Conservation (phyloP, 345 rosid genomes). For the Geranium brycei region DNA sequence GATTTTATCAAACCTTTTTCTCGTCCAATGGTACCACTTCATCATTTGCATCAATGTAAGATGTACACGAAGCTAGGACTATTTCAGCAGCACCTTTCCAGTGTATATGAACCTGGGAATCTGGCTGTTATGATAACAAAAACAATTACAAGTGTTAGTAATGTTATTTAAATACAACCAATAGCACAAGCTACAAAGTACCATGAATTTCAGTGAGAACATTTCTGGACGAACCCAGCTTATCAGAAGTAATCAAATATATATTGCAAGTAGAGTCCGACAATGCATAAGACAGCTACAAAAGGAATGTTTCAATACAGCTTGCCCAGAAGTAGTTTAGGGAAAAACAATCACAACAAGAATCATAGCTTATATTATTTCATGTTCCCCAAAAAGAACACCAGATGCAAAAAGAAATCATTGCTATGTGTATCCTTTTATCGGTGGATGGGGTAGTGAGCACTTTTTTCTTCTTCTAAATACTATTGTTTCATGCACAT, state of each 20-base stretch:
- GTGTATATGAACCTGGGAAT: constrained; percentile 70
- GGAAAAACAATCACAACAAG: neutral
- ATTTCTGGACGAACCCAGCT: neutral
- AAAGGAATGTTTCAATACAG: neutral
- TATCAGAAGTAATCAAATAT: no score
- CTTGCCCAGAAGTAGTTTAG: neutral
- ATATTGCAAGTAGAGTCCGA: neutral
- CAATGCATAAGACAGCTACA: neutral
- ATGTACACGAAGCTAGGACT: constrained; percentile 67
- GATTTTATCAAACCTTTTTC: constrained; percentile 36
- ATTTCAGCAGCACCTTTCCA: constrained; percentile 99
- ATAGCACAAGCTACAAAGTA: no score
- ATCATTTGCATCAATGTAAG: constrained; percentile 60
- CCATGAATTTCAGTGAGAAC: neutral
- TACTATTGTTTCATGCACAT: no score
- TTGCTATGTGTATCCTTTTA: no score
- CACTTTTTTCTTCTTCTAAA: neutral
- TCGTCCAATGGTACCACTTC: constrained; percentile 40
- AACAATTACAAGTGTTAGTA: neutral
- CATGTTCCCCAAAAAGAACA: neutral
- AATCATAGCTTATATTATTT: no score
- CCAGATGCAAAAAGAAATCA: neutral
- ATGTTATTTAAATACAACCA: neutral
- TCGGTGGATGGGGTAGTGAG: neutral
- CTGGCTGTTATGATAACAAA: constrained; percentile 29